Base-by-base conservation (phyloP, 1,284 basidiomycete genomes). In the Malassezia japonica region DNA sequence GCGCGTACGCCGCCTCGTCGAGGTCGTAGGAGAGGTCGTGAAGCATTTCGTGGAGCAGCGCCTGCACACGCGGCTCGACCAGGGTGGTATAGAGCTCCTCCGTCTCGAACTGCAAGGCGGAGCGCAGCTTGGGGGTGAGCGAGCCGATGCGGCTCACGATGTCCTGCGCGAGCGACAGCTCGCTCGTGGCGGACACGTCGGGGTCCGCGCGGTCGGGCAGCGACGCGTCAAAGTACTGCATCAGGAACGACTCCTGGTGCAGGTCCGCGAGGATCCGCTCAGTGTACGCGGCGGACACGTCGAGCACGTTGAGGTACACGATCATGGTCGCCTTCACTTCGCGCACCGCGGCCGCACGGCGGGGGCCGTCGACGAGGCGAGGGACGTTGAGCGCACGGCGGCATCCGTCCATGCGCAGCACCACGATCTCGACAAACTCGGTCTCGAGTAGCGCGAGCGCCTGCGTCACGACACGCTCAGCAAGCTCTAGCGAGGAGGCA, bases 61-160 rank as follows among this genome's bases (percentile, higher is more conserved):
- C 84, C 16, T 90, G 81, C 28, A 98, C 73, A 50, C 84, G 83
- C 0, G 91, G 87, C 21, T 88, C 80, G 50, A 91, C 80, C 8
- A 95, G 78, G 67, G 94, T 88, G 59, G 87, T 91, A 77, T 96
- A 96, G 20, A 96, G 77, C 64, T 91, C 87, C 61, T 96, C 92
- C 34, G 95, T 78, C 29, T 91, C 88, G 9, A 81, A 78, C 83
- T 91, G 70, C 2, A 56, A 20, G 24, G 43, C 21, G 41, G 27
- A 43, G 29, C 52, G 37, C 21, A 49, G 25, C 18, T 55, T 55
- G 9, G 41, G 31, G 8, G 29, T 24, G 24, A 49, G 47, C 15
- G 32, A 6, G 7, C 33, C 39, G 2, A 50, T 27, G 2, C 34
- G 25, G 23, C 27, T 33, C 9, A 55, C 20, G 1, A 20, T 27